These are phyloP conservation scores for Hypoxylon trugodes DNA, from an alignment of 495 filamentous ascomycete species.

Conservation along the genomic window DNA sequence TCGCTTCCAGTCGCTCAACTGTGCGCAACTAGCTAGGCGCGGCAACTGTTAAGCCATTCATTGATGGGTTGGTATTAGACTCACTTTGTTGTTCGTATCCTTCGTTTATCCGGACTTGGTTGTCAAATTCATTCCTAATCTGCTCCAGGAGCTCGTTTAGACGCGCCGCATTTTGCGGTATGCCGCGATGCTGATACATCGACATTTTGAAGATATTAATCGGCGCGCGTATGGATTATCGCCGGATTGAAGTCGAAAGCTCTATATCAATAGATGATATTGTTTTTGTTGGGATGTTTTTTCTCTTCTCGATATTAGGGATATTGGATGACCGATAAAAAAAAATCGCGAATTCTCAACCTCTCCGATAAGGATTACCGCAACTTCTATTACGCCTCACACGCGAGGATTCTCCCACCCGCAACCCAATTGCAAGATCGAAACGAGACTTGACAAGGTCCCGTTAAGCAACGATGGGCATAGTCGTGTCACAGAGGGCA, in stretches of 20 bases:
- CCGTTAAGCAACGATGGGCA: slow-evolving; percentile 31
- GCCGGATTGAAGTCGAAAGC: not conserved
- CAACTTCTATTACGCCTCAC: slow-evolving; percentile 7
- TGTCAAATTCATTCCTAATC: slow-evolving; percentile 89
- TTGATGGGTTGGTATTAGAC: slow-evolving; percentile 51
- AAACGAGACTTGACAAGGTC: slow-evolving; percentile 27
- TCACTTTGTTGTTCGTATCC: slow-evolving; percentile 91
- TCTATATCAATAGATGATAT: not conserved
- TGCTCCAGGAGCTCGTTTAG: slow-evolving; percentile 91
- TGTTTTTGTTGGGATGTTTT: slow-evolving; percentile 6
- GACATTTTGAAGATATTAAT: slow-evolving; percentile 56
- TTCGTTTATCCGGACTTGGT: slow-evolving; percentile 74
- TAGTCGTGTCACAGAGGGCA: slow-evolving; percentile 25
- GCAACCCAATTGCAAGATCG: slow-evolving; percentile 32
- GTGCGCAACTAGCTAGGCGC: not conserved
- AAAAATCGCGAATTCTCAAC: slow-evolving; percentile 10
- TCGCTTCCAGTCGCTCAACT: not conserved
- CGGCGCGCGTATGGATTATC: slow-evolving; percentile 1
- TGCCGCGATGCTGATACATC: slow-evolving; percentile 94
- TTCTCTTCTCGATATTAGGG: too few species aligned
- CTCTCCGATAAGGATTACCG: not conserved
- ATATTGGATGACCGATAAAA: not conserved
- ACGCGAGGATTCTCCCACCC: slow-evolving; percentile 23
- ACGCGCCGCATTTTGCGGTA: slow-evolving; percentile 70
- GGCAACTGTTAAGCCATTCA: too few species aligned